phyloP scores from a whole-genome alignment of 352 stramenopile genomes.

The Phytopythium litorale region DNA sequence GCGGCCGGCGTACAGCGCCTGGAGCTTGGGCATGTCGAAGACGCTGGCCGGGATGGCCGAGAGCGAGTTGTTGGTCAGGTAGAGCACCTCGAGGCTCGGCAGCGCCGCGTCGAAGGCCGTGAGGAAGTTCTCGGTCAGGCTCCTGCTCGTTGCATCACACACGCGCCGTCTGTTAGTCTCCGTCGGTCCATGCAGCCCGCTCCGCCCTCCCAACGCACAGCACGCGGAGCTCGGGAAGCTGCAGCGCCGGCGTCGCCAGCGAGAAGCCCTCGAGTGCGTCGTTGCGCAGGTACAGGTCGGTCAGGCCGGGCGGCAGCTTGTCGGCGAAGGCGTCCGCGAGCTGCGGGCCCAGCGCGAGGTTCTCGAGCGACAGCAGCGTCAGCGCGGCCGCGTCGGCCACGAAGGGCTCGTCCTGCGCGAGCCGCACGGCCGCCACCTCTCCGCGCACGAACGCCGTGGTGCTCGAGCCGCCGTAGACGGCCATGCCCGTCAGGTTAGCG shows the following conservation, averaged over 20 bases:
- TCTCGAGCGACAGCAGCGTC: constrained; percentile 6
- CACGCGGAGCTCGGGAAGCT: background rate
- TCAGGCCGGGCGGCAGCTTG: background rate
- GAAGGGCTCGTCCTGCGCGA: background rate
- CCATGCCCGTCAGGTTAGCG: background rate
- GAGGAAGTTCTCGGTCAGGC: constrained; percentile 3
- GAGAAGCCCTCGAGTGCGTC: constrained; percentile 3
- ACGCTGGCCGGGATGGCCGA: constrained; percentile 11
- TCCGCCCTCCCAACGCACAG: background rate
- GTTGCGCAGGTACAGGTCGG: constrained; percentile 5
- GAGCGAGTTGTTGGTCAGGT: constrained; percentile 19
- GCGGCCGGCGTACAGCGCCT: constrained; percentile 12
- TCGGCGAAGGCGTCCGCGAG: constrained; percentile 1
- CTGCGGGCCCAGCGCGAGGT: constrained; percentile 1
- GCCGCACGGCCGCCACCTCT: constrained; percentile 3
- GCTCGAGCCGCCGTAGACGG: constrained; percentile 5
- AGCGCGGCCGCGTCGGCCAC: background rate
- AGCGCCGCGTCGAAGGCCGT: constrained; percentile 2
- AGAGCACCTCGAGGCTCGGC: constrained; percentile 2
- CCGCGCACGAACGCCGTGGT: background rate
- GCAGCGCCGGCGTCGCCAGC: background rate
- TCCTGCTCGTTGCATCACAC: background rate
- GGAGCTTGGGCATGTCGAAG: constrained; percentile 3
- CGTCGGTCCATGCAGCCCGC: too few relatives aligned
- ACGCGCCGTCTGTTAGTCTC: background rate